Evolutionary conservation across 2,329 filamentous ascomycete genomes (phyloP).

Genomic region (Ilyonectria sp.): DNA sequence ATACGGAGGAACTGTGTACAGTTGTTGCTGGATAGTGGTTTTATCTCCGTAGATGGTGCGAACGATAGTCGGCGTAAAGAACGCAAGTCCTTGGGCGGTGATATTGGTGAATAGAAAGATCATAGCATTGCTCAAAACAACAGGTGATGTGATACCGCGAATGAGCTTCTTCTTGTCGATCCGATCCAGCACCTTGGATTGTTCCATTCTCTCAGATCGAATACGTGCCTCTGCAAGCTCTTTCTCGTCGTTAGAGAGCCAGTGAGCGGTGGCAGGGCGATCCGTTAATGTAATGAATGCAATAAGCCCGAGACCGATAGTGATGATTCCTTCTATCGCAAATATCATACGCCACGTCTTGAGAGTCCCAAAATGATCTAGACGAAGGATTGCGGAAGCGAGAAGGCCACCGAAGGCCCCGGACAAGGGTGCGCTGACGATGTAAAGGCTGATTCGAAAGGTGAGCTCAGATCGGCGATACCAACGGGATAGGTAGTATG

Average conservation of each 20-base stretch:
- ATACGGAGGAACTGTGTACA: conserved; percentile 75
- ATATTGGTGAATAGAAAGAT: conserved; percentile 76
- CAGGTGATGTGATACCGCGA: conserved; percentile 70
- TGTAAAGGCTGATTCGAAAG: conserved; percentile 73
- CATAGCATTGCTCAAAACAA: conserved; percentile 66
- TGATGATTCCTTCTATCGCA: conserved; percentile 69
- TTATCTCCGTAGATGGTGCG: conserved; percentile 71
- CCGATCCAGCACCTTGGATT: conserved; percentile 71
- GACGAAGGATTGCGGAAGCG: conserved; percentile 70
- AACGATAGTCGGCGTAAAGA: conserved; percentile 76
- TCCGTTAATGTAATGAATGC: conserved; percentile 71
- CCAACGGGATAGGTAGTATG: conserved; percentile 75
- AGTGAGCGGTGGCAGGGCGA: conserved; percentile 73
- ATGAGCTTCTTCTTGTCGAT: conserved; percentile 68
- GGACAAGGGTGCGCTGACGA: conserved; percentile 75
- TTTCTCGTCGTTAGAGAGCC: conserved; percentile 74
- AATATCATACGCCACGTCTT: conserved; percentile 78
- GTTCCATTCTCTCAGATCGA: conserved; percentile 67
- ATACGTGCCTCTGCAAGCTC: conserved; percentile 73
- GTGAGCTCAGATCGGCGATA: conserved; percentile 73
- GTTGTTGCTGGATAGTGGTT: conserved; percentile 69
- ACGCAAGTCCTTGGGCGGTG: conserved; percentile 75
- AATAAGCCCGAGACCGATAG: background rate
- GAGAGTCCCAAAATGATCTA: conserved; percentile 68
- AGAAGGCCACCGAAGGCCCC: conserved; percentile 77